Conservation (phyloP, 495 filamentous ascomycete species). For the Lepidopterella palustris region DNA sequence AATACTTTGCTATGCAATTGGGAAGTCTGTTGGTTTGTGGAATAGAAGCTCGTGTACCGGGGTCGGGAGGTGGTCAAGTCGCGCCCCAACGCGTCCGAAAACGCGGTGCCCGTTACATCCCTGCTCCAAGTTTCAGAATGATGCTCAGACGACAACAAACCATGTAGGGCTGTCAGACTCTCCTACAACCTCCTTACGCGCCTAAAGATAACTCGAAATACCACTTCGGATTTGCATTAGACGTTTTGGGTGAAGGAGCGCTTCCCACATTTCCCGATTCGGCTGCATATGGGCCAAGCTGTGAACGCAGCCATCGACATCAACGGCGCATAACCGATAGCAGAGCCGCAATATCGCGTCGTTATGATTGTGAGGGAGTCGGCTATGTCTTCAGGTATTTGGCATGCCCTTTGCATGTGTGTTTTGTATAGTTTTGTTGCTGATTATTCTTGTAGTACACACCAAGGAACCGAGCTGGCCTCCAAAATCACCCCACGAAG, state of each 20-base stretch:
- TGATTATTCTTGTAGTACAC: background rate
- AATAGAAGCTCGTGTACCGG: background rate
- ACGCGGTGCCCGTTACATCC: background rate
- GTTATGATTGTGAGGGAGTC: constrained; percentile 28
- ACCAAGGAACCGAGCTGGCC: constrained; percentile 62
- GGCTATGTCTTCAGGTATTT: constrained; percentile 11
- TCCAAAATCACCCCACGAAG: constrained; percentile 78
- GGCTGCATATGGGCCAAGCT: constrained; percentile 12
- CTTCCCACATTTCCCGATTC: background rate
- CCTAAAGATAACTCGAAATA: background rate
- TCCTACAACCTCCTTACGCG: background rate
- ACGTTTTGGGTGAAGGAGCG: background rate
- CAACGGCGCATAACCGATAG: background rate
- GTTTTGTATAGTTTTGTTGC: background rate
- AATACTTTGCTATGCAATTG: background rate
- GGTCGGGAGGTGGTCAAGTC: background rate
- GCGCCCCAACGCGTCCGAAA: background rate
- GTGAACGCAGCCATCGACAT: constrained; percentile 3
- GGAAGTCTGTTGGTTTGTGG: background rate
- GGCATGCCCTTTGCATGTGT: background rate
- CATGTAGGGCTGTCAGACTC: background rate
- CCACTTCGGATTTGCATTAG: background rate
- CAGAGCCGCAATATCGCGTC: constrained; percentile 5
- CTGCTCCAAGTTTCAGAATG: background rate
- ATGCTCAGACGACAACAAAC: background rate